Evolutionary conservation across 2,329 filamentous ascomycete species (phyloP).

Genomic region (Pezizomycotina sp.): DNA sequence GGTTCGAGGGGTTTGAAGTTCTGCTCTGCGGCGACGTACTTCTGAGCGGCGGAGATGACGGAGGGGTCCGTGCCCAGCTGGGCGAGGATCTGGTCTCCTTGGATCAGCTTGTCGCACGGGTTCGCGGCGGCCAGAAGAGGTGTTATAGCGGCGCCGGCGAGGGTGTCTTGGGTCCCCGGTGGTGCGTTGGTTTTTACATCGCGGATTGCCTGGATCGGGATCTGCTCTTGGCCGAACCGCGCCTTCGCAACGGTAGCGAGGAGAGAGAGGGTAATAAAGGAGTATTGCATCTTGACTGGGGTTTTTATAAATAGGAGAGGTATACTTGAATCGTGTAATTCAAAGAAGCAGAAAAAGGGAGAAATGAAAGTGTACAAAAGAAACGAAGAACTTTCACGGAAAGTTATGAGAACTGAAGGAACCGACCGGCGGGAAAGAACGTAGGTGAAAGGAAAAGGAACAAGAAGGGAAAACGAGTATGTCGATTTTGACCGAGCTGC

Average conservation of each 20-base stretch:
- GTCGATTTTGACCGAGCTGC: too few species aligned
- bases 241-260: slow-evolving; percentile 35
- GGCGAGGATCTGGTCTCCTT: slow-evolving; percentile 47
- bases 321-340: not conserved
- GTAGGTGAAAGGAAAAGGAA: too few species aligned
- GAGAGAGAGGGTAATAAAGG: slow-evolving; percentile 31
- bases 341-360: not conserved
- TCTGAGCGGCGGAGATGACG: slow-evolving; percentile 45
- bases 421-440: too few species aligned
- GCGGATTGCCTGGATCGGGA: slow-evolving; percentile 39
- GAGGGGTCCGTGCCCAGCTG: slow-evolving; percentile 43
- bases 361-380: too few species aligned
- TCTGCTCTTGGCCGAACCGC: slow-evolving; percentile 48
- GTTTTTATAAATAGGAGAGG: slow-evolving; percentile 2
- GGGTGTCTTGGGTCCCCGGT: slow-evolving; percentile 45
- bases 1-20: slow-evolving; percentile 54
- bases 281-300: slow-evolving; percentile 31
- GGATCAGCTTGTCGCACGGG: slow-evolving; percentile 48
- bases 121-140: slow-evolving; percentile 48
- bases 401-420: too few species aligned
- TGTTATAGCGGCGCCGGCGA: slow-evolving; percentile 45
- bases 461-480: too few species aligned
- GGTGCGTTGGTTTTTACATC: slow-evolving; percentile 40
- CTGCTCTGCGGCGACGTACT: slow-evolving; percentile 50
- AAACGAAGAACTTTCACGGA: too few species aligned